Evolutionary conservation across 306 rosid genomes (phyloP), one percentile per base, ranked within the genome.

Genomic region (Corylus americana): DNA sequence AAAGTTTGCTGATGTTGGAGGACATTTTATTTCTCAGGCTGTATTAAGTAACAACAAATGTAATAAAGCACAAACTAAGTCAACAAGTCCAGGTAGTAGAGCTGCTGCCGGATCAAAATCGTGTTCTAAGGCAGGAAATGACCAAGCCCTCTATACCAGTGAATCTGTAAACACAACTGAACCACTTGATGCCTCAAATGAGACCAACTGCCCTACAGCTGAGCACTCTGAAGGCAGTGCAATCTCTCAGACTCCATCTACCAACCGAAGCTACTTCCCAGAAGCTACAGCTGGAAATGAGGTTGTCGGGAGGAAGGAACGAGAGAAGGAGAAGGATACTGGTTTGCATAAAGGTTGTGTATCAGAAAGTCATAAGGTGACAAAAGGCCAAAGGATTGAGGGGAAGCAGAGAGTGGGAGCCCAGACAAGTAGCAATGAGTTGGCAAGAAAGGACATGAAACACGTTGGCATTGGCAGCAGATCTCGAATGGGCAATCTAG

Each of bases 401-500:
- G 82, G 77, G 70, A 87, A 83, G 75, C 82, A 62, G 77, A 86
- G 49, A 42, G 82, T 35, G 27, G 83, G 82, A 74, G 69, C 68
- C 69, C 64, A 63, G 29, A 87, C 71, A 77, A 88, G 77, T 12
- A 37, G 79, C 71, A 74, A 72, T 44, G 89, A 79, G 35, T 73
- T 74, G 45, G 17, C 27, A 18, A 79, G 76, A 81, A 86, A 80
- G 80, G 69, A 67, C 64, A 53, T 8, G 70, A 82, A 73, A 80
- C 71, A 77, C 14, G 37, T 76, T 58, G 87, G 82, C 53, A 64
- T 78, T 44, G 79, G 84, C 61, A 86, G 85, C 82, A 79, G 80
- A 76, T 82, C 87, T 55, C 72, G 80, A 82, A 82, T 75, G 80
- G 81, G 89, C 74, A 81, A 79, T 78, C 81, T 90, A 31, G 70